A percentile compares a stretch with the other conserved stretches of the same genome.
These are phyloP conservation scores for Dictyostelium brefeldianum DNA, from an alignment of 78 protist genomes.

Conservation along the genomic window DNA sequence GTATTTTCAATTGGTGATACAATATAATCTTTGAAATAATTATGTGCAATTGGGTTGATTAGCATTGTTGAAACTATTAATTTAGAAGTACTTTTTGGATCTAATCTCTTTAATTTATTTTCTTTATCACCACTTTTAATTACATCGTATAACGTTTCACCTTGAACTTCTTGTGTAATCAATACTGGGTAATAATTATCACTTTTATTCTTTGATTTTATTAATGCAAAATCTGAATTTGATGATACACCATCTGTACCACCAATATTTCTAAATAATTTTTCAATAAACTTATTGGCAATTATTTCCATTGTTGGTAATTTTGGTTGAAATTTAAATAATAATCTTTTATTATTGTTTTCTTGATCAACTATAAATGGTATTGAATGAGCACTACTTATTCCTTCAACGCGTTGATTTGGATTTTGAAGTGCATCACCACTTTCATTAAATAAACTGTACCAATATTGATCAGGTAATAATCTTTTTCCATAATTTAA, in stretches of 20 bases:
- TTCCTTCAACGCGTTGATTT: background rate
- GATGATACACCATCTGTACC: too few species aligned
- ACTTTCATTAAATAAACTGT: background rate
- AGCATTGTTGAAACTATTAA: background rate
- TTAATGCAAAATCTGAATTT: too few species aligned
- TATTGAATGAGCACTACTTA: too few species aligned
- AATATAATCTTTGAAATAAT: background rate
- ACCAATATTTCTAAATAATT: background rate
- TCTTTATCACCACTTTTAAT: background rate
- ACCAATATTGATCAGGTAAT: background rate
- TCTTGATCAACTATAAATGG: background rate
- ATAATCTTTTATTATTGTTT: background rate
- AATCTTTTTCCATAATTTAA: background rate
- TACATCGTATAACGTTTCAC: background rate
- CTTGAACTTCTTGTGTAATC: background rate
- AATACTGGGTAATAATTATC: background rate
- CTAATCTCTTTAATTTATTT: background rate
- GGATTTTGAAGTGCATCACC: background rate
- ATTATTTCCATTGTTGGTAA: background rate
- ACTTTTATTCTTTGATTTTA: background rate
- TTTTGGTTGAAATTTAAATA: constrained; percentile 4
- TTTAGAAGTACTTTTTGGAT: background rate
- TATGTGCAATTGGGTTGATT: background rate
- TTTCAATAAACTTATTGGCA: background rate
- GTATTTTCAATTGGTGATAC: background rate